Evolutionary conservation across 257 asterid genomes (phyloP).

Genomic region (Cruciata laevipes): DNA sequence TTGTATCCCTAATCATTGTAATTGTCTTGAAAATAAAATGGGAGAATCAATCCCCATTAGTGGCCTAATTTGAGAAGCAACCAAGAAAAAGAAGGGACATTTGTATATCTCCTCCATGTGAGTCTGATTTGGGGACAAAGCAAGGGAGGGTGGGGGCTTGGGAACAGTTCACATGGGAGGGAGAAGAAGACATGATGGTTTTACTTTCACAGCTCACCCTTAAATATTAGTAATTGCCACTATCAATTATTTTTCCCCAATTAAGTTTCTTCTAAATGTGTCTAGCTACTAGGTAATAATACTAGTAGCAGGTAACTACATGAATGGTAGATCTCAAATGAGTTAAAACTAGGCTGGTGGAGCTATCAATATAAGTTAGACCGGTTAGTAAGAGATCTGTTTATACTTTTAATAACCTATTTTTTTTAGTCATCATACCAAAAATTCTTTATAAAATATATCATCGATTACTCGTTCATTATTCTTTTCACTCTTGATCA

Average conservation of each 20-base stretch:
- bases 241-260: conserved; percentile 7
- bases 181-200: conserved; percentile 24
- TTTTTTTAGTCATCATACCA: too few relatives aligned
- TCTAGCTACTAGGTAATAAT: neutral
- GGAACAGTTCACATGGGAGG: conserved; percentile 61
- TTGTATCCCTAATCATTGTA: conserved; percentile 47
- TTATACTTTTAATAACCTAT: too few relatives aligned
- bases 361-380: neutral
- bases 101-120: conserved; percentile 44
- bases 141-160: conserved; percentile 31
- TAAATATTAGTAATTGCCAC: neutral
- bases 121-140: conserved; percentile 46
- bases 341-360: neutral
- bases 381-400: too few relatives aligned
- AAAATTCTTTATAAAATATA: too few relatives aligned
- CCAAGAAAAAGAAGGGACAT: conserved; percentile 24
- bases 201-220: conserved; percentile 34
- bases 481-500: too few relatives aligned
- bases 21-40: conserved; percentile 27
- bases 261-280: neutral
- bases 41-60: conserved; percentile 1
- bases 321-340: neutral
- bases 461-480: too few relatives aligned
- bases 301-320: neutral
- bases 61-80: conserved; percentile 17